Evolutionary conservation across 768 basidiomycete species (phyloP), one percentile per base, ranked within the genome.

Genomic region (Goffeauzyma gilvescens): DNA sequence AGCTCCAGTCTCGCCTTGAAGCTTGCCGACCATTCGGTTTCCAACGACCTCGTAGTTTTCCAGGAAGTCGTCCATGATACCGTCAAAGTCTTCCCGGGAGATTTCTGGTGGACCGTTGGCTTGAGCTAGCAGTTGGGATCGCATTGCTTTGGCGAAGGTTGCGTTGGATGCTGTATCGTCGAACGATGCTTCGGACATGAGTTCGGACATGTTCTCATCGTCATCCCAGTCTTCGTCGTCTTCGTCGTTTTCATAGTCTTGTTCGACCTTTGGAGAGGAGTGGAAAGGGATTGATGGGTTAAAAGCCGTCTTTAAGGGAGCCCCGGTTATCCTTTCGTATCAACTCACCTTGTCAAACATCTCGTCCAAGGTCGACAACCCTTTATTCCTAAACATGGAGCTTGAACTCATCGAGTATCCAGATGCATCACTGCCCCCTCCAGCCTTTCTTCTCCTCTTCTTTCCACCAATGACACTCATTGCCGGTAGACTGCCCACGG

Each of bases 351-450:
- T 76, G 54, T 96, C 89, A 58, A 96, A 98, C 9, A 78, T 73
- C 57, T 95, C 85, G 57, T 98, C 93, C 32, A 98, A 68, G 2
- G 77, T 79, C 39, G 82, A 75, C 22, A 96, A 65, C 1, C 84
- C 78, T 52, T 86, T 80, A 50, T 83, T 96, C 33, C 93, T 75
- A 66, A 75, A 81, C 81, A 96, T 85, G 12, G 85, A 85, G 3
- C 85, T 86, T 54, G 84, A 87, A 61, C 82, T 90, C 87, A 98
- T 95, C 59, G 81, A 84, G 69, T 90, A 90, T 10, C 84, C 87
- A 17, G 83, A 85, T 7, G 83, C 86, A 49, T 85, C 80, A 38
- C 81, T 85, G 0, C 75, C 69, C 3, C 76, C 77, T 76, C 32
- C 31, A 1, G 41, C 43, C 50, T 50, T 69, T 57, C 79, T 68